A percentile compares a stretch with the other conserved stretches of the same genome.
phyloP scores from a whole-genome alignment of 768 basidiomycete genomes.

The Sistotremastrum niveocremeum region DNA sequence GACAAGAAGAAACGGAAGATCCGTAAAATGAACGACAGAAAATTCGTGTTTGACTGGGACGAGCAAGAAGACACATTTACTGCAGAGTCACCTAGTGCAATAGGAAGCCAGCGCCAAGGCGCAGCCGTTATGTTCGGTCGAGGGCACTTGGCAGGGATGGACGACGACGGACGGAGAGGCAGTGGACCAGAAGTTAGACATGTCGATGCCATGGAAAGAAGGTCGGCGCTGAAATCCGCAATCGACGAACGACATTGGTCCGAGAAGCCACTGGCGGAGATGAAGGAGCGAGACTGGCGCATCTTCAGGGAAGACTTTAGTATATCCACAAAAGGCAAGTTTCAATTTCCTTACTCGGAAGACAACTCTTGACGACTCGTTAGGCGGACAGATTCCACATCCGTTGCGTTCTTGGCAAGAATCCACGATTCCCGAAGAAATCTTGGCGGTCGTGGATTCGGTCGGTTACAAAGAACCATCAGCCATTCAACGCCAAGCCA shows the following conservation, averaged over 20 bases:
- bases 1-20: constrained; percentile 91
- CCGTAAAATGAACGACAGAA: constrained; percentile 89
- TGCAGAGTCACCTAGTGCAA: constrained; percentile 58
- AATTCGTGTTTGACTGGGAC: constrained; percentile 99
- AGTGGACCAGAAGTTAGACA: constrained; percentile 34
- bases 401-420: constrained; percentile 90
- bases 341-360: constrained; percentile 1
- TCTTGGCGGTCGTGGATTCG: constrained; percentile 73
- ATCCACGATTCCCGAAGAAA: constrained; percentile 62
- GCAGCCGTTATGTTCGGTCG: constrained; percentile 84
- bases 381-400: constrained; percentile 87
- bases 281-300: constrained; percentile 98
- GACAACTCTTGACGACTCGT: not conserved
- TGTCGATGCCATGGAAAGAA: constrained; percentile 71
- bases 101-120: constrained; percentile 60
- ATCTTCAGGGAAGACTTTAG: constrained; percentile 99
- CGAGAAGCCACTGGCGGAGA: constrained; percentile 81
- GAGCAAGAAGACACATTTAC: constrained; percentile 87
- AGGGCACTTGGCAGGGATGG: constrained; percentile 76
- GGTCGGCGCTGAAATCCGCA: constrained; percentile 67
- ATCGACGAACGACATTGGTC: constrained; percentile 97
- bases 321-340: constrained; percentile 77
- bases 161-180: constrained; percentile 44
- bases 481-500: constrained; percentile 95
- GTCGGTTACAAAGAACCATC: constrained; percentile 97